Base-by-base conservation (phyloP, 2,329 filamentous ascomycete genomes). In the Arthrinium puccinioides region DNA sequence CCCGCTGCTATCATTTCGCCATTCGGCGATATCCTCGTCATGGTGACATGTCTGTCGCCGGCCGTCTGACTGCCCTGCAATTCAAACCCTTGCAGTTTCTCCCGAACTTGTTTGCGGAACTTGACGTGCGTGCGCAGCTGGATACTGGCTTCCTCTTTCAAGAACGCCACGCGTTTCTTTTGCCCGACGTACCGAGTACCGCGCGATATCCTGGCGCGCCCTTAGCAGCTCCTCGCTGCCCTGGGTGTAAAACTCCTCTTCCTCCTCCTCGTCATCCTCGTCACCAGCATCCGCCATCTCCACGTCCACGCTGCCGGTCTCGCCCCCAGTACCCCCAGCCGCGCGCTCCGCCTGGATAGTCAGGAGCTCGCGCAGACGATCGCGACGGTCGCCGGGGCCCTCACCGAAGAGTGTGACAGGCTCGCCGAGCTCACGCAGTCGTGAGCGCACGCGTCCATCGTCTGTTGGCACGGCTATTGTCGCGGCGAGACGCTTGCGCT, bases 391-490 rank as follows among this genome's bases (percentile, higher is more conserved):
- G 19, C 77, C 81, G 2, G 82, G 82, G 1, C 86, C 87, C 64
- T 98, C 92, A 41, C 89, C 92, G 47, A 98, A 98, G 1, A 97
- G 71, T 0, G 90, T 98, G 38, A 97, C 80, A 9, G 92, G 92
- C 56, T 98, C 85, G n/a, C 86, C 87, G 45, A 95, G 72, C 52
- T 92, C 84, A 47, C 92, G 80, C 41, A 97, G 73, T 47, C 78
- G 80, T 25, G 79, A 71, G 43, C 88, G 84, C 32, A 98, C 89
- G 51, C 85, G 79, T 44, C 76, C 81, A 67, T 98, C 92, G 58
- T 96, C 89, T 38, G 94, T 98, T 1, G 90, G 92, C 4, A 98
- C 92, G 10, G 85, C 83, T 50, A 97, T 86, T 9, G 84, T 84
- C 14, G 88, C 88, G 9, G 88, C 89, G 54, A 87, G 77, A 53